Evolutionary conservation across 495 filamentous ascomycete species (phyloP).

Genomic region (Aspergillus affinis): DNA sequence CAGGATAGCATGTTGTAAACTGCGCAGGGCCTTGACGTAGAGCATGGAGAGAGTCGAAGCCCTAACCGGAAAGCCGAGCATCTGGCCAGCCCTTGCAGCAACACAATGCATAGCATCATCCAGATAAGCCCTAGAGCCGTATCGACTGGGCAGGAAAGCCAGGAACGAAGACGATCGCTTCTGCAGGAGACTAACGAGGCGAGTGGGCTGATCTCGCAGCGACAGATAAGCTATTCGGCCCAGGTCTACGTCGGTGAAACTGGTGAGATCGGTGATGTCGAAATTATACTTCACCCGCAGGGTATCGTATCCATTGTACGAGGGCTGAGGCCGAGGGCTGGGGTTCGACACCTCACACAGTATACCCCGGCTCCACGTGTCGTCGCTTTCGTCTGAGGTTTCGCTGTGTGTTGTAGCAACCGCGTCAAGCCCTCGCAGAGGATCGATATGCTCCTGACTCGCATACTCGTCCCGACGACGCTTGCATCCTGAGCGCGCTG

Average conservation of each 20-base stretch:
- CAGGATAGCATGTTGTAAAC: slow-evolving; percentile 1
- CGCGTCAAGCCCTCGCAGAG: not conserved
- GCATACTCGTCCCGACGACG: not conserved
- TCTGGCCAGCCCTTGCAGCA: slow-evolving; percentile 9
- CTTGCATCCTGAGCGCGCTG: slow-evolving; percentile 10
- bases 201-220: slow-evolving; percentile 7
- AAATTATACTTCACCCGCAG: slow-evolving; percentile 10
- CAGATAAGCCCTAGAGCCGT: slow-evolving; percentile 9
- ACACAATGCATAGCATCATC: slow-evolving; percentile 15
- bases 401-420: not conserved
- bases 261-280: slow-evolving; percentile 11
- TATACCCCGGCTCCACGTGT: not conserved
- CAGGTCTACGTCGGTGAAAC: slow-evolving; percentile 13
- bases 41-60: not conserved
- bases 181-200: slow-evolving; percentile 8
- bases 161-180: slow-evolving; percentile 10
- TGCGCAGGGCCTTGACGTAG: slow-evolving; percentile 10
- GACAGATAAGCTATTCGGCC: slow-evolving; percentile 1
- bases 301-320: slow-evolving; percentile 9
- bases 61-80: slow-evolving; percentile 9
- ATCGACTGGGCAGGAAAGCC: slow-evolving; percentile 11
- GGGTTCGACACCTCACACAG: not conserved
- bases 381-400: not conserved
- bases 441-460: not conserved
- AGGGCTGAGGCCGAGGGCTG: slow-evolving; percentile 4